phyloP scores from a whole-genome alignment of 257 asterid genomes.

The Capsicum chinense region DNA sequence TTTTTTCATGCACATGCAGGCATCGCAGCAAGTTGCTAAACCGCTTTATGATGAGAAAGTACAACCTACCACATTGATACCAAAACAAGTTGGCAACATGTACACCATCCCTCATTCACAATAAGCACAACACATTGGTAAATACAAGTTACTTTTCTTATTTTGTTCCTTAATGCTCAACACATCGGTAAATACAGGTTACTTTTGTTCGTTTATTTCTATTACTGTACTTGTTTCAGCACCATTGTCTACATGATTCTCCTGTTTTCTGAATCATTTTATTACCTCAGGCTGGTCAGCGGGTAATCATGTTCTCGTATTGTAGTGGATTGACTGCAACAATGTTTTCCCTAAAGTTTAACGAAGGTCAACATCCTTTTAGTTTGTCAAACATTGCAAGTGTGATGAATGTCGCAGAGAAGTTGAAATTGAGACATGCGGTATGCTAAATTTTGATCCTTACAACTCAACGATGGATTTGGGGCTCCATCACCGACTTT shows the following conservation, averaged over 20 bases:
- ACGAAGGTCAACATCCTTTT: constrained; percentile 79
- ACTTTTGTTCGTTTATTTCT: not conserved
- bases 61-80: constrained; percentile 85
- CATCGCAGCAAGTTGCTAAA: constrained; percentile 90
- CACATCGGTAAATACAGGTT: constrained; percentile 61
- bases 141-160: constrained; percentile 31
- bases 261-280: not conserved
- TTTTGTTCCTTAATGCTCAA: not conserved
- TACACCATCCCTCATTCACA: constrained; percentile 91
- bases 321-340: constrained; percentile 92
- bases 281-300: constrained; percentile 69
- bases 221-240: not conserved
- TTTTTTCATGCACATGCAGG: constrained; percentile 48
- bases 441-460: constrained; percentile 43
- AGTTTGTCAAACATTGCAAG: constrained; percentile 80
- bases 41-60: constrained; percentile 80
- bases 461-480: not conserved
- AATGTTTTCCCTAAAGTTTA: constrained; percentile 84
- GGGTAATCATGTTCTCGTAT: constrained; percentile 90
- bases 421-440: constrained; percentile 88
- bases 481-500: not conserved
- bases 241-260: constrained; percentile 11
- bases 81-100: constrained; percentile 99
- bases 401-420: constrained; percentile 73
- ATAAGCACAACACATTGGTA: constrained; percentile 74